These are phyloP conservation scores for Chloranthus sessilifolius DNA, from an alignment of 164 flowering plant species.

Conservation along the genomic window DNA sequence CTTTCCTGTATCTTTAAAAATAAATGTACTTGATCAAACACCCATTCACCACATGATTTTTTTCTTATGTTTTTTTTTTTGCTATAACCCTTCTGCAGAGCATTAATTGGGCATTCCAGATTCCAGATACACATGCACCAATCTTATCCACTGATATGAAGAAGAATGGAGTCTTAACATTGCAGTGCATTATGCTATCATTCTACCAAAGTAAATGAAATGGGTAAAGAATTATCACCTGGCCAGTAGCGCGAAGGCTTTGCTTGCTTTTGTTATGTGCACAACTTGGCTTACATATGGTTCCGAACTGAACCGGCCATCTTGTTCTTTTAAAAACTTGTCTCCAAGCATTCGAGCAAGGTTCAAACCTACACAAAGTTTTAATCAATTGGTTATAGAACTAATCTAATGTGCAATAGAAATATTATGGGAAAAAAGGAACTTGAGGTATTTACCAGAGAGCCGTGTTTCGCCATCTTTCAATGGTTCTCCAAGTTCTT, in stretches of 20 bases:
- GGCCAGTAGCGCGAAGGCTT: slow-evolving; percentile 77
- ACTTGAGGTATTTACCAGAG: slow-evolving; percentile 54
- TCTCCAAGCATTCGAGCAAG: slow-evolving; percentile 98
- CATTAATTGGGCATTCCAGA: no score
- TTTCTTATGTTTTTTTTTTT: no score
- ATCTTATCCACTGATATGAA: no score
- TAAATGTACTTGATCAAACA: no score
- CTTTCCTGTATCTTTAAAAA: no score
- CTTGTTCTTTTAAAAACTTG: slow-evolving; percentile 90
- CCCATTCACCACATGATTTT: no score
- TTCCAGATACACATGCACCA: no score
- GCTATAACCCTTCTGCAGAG: no score
- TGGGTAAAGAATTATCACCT: slow-evolving; percentile 37
- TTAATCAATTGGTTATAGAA: slow-evolving; percentile 1
- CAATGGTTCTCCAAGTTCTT: slow-evolving; percentile 59
- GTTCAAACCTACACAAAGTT: slow-evolving; percentile 56
- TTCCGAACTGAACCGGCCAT: slow-evolving; percentile 79
- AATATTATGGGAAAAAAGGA: background rate
- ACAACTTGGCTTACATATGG: slow-evolving; percentile 80
- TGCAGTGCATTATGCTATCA: no score
- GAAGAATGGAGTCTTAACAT: no score
- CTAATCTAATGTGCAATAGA: background rate
- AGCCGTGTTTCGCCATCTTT: slow-evolving; percentile 87
- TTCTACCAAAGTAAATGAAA: no score
- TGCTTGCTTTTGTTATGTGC: slow-evolving; percentile 46